Conservation (phyloP, 1,284 basidiomycete species). For the Apiotrichum brassicae region DNA sequence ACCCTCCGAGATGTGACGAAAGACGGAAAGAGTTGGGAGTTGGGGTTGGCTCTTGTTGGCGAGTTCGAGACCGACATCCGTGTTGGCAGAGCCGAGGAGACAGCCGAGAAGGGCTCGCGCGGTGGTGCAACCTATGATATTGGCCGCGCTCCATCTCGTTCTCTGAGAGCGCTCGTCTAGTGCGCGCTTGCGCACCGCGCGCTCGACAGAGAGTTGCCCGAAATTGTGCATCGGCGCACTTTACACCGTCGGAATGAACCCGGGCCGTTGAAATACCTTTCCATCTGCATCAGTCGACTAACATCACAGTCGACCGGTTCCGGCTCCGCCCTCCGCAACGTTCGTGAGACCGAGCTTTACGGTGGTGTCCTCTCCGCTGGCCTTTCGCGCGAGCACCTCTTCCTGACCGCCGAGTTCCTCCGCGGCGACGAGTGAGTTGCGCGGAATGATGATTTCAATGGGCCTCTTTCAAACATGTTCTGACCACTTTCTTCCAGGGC, state of each 20-base stretch:
- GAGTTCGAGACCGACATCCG: background rate
- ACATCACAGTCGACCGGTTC: constrained; percentile 60
- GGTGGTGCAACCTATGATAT: too few relatives aligned
- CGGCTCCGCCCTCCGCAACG: constrained; percentile 81
- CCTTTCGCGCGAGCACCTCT: constrained; percentile 82
- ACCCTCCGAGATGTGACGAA: background rate
- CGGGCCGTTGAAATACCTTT: background rate
- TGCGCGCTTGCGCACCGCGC: too few relatives aligned
- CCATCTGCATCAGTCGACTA: background rate
- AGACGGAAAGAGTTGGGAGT: too few relatives aligned
- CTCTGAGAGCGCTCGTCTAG: too few relatives aligned
- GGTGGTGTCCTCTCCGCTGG: constrained; percentile 86
- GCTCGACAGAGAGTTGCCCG: background rate
- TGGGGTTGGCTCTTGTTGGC: background rate
- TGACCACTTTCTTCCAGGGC: constrained; percentile 50
- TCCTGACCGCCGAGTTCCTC: constrained; percentile 89
- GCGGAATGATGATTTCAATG: too few relatives aligned
- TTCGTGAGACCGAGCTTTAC: constrained; percentile 88
- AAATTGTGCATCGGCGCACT: background rate
- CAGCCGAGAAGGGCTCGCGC: background rate
- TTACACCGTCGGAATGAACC: background rate
- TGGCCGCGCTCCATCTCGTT: too few relatives aligned
- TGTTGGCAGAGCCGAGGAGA: background rate
- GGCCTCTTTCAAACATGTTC: too few relatives aligned
- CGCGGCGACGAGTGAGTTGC: constrained; percentile 87